These are phyloP conservation scores for Ramaria sp. DNA, from an alignment of 768 basidiomycete species.

Conservation along the genomic window DNA sequence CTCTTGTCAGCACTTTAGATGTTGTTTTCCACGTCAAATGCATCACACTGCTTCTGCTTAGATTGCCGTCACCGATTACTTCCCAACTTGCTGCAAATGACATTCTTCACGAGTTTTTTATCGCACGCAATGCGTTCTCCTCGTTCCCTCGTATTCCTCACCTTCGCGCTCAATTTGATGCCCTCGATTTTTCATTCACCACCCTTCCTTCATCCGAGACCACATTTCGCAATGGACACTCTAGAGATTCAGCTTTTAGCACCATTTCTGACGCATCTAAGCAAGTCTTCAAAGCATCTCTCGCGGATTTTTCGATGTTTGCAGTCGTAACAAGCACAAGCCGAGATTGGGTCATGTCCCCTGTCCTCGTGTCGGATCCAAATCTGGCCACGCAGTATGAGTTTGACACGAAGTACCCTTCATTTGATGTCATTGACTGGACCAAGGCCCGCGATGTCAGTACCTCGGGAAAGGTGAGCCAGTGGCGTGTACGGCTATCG, in stretches of 20 bases:
- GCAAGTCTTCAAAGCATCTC: neutral
- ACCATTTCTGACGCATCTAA: neutral
- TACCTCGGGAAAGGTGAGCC: conserved; percentile 42
- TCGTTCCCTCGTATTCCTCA: neutral
- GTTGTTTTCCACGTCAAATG: neutral
- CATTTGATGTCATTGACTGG: conserved; percentile 55
- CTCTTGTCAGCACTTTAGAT: neutral
- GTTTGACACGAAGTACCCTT: conserved; percentile 27
- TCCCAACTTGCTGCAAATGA: neutral
- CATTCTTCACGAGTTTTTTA: neutral
- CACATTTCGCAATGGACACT: neutral
- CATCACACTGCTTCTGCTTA: neutral
- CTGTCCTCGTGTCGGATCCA: conserved; percentile 56
- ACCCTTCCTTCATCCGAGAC: neutral
- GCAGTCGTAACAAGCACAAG: neutral
- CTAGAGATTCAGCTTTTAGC: neutral
- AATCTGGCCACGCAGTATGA: conserved; percentile 48
- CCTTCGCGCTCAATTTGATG: conserved; percentile 3
- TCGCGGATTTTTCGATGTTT: conserved; percentile 2
- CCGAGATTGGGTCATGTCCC: neutral
- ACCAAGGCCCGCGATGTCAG: conserved; percentile 30
- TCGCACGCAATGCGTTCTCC: neutral
- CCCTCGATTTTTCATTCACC: neutral
- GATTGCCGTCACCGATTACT: neutral
- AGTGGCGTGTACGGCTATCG: conserved; percentile 44